Percentiles rank a stretch among this genome's conserved stretches.
phyloP scores from a whole-genome alignment of 2,329 filamentous ascomycete genomes.

The Metarhizium guizhouense region DNA sequence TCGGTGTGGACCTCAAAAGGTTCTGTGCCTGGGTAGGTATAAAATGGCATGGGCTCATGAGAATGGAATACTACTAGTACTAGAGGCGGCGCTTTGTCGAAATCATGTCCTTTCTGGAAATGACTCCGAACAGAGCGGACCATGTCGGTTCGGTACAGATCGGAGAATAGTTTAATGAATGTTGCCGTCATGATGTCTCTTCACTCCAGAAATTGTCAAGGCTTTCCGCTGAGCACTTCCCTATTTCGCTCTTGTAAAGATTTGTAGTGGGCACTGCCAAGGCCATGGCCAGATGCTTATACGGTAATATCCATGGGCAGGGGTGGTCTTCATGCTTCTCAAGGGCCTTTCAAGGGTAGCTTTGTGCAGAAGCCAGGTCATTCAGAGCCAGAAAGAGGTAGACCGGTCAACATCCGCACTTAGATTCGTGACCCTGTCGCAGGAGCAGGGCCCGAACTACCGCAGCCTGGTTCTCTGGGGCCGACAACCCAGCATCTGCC shows the following conservation, averaged over 20 bases:
- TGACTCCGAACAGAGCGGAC: slow-evolving; percentile 2
- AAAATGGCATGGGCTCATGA: background rate
- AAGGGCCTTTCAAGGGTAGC: background rate
- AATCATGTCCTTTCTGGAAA: slow-evolving; percentile 2
- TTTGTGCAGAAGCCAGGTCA: background rate
- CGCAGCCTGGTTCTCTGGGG: background rate
- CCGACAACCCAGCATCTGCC: slow-evolving; percentile 2
- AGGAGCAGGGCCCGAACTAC: background rate
- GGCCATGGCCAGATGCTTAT: slow-evolving; percentile 4
- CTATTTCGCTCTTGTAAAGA: background rate
- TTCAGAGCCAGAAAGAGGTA: background rate
- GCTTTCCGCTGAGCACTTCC: slow-evolving; percentile 3
- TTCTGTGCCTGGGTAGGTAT: slow-evolving; percentile 1
- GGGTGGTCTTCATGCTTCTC: slow-evolving; percentile 1
- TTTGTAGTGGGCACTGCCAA: slow-evolving; percentile 1
- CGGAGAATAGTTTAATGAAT: slow-evolving; percentile 9
- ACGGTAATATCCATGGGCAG: slow-evolving; percentile 8
- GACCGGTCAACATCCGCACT: background rate
- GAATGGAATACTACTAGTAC: background rate
- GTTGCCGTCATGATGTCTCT: slow-evolving; percentile 4
- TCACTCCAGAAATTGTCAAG: background rate
- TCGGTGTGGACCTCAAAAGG: slow-evolving; percentile 6
- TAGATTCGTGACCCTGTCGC: background rate
- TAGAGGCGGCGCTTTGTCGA: background rate
- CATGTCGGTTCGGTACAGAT: slow-evolving; percentile 2